These are phyloP conservation scores for Aspergillus panamensis DNA, from an alignment of 495 filamentous ascomycete genomes.

Conservation along the genomic window DNA sequence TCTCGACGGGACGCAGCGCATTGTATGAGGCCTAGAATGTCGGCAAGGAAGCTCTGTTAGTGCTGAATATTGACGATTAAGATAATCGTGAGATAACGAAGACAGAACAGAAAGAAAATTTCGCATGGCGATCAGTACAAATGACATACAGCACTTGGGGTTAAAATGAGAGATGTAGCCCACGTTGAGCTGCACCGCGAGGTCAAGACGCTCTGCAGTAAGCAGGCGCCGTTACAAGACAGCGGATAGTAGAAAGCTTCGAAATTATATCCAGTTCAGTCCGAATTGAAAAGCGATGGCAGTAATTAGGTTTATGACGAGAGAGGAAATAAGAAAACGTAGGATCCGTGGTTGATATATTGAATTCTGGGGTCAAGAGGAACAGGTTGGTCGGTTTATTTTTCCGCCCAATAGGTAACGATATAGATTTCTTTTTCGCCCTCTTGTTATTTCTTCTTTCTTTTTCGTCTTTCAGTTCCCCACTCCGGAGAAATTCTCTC, in stretches of 20 bases:
- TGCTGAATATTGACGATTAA: background rate
- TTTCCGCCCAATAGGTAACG: background rate
- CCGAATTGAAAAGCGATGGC: background rate
- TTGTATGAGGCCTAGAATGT: constrained; percentile 26
- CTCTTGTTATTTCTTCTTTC: background rate
- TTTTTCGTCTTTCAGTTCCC: constrained; percentile 5
- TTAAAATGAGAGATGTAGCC: constrained; percentile 14
- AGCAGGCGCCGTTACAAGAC: constrained; percentile 8
- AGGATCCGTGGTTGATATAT: background rate
- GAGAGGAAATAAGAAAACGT: background rate
- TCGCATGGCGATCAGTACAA: background rate
- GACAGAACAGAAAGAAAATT: background rate
- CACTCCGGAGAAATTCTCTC: constrained; percentile 3
- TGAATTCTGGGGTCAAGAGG: background rate
- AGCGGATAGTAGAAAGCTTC: background rate
- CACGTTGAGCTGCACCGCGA: constrained; percentile 19
- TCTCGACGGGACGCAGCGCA: constrained; percentile 30
- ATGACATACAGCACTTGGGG: constrained; percentile 19
- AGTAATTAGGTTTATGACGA: background rate
- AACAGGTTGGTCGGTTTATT: background rate
- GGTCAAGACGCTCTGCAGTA: constrained; percentile 10
- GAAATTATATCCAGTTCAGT: background rate
- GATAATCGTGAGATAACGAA: background rate
- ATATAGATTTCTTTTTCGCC: background rate
- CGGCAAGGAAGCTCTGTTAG: constrained; percentile 1